A percentile compares a stretch with the other conserved stretches of the same genome.
Evolutionary conservation across 2,329 filamentous ascomycete species (phyloP).

Genomic region (Fusarium illudens): DNA sequence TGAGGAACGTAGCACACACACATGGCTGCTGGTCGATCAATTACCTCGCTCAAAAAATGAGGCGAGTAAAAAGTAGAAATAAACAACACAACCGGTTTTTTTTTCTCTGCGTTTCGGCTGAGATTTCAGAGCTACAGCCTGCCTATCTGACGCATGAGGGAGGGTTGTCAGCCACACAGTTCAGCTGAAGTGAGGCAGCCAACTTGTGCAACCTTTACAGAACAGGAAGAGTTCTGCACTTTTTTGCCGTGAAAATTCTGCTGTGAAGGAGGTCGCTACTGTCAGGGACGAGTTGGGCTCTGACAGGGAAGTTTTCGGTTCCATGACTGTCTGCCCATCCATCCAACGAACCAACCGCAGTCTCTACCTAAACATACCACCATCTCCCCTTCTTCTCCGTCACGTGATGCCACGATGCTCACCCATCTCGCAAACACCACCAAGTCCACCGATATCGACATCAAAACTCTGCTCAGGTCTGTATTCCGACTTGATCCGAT

Average conservation of each 20-base stretch:
- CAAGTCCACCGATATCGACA: background rate
- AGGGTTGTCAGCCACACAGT: background rate
- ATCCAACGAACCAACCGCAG: background rate
- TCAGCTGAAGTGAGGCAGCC: background rate
- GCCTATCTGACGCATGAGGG: background rate
- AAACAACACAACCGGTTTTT: background rate
- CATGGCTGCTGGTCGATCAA: background rate
- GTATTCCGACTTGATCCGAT: background rate
- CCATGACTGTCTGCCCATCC: background rate
- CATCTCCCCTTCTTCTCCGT: background rate
- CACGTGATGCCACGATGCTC: slow-evolving; percentile 3
- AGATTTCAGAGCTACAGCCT: background rate
- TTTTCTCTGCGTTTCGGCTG: background rate
- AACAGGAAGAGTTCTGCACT: background rate
- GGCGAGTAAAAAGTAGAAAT: slow-evolving; percentile 2
- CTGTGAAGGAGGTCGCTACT: background rate
- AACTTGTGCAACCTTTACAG: background rate
- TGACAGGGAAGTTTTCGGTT: background rate
- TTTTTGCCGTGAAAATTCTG: background rate
- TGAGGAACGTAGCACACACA: background rate
- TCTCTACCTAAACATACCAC: background rate
- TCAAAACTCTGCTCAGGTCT: background rate
- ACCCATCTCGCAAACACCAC: background rate
- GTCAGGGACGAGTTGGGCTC: background rate
- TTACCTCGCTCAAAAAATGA: slow-evolving; percentile 1